phyloP scores from a whole-genome alignment of 139 green algal genomes.

The Chlorella sorokiniana region DNA sequence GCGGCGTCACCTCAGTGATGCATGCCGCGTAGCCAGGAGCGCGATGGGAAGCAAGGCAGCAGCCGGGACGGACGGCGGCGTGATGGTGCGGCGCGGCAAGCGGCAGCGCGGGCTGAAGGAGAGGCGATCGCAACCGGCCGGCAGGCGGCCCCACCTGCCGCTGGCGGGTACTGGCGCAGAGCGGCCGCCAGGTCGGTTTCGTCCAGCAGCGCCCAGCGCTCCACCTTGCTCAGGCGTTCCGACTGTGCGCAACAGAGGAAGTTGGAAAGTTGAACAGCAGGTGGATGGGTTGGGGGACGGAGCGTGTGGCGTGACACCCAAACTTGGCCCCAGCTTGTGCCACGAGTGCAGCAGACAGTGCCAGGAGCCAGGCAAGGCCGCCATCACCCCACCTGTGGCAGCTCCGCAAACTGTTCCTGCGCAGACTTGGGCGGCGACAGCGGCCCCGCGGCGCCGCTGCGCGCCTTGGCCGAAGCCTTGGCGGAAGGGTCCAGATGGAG shows the following conservation, averaged over 20 bases:
- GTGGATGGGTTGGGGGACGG: too few species aligned
- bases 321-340: background rate
- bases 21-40: too few species aligned
- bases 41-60: too few species aligned
- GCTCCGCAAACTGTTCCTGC: slow-evolving; percentile 19
- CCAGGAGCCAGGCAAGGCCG: too few species aligned
- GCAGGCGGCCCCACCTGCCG: background rate
- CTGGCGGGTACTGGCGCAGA: slow-evolving; percentile 5
- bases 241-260: background rate
- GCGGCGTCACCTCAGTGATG: too few species aligned
- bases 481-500: background rate
- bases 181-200: slow-evolving; percentile 22
- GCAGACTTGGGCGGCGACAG: background rate
- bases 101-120: too few species aligned
- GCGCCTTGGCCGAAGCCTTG: background rate
- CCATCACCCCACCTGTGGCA: background rate
- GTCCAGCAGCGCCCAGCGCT: slow-evolving; percentile 28
- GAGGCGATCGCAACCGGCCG: background rate
- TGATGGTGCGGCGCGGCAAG: too few species aligned
- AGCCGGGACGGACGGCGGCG: too few species aligned
- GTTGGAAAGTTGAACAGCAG: background rate
- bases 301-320: background rate
- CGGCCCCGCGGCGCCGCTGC: background rate
- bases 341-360: background rate
- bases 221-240: slow-evolving; percentile 26